Conservation (phyloP, 2,329 filamentous ascomycete genomes). For the Taxawa tesnikishii region DNA sequence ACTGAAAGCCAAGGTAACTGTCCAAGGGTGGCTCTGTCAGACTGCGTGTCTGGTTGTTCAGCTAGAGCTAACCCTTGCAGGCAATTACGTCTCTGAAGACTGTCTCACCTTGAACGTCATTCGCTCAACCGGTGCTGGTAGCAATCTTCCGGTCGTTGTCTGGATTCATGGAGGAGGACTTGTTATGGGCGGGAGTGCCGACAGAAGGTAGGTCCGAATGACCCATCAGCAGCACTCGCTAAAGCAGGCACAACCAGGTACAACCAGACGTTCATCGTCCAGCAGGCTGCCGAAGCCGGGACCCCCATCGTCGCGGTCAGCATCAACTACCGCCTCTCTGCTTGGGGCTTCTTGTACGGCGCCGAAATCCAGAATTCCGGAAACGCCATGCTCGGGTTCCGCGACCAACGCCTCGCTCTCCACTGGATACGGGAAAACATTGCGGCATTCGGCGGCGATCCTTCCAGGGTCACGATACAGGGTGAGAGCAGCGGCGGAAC, state of each 20-base stretch:
- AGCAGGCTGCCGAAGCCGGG: conserved; percentile 12
- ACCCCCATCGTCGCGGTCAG: conserved; percentile 21
- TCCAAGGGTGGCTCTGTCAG: too few species aligned
- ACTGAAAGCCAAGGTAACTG: conserved; percentile 12
- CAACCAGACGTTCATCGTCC: conserved; percentile 17
- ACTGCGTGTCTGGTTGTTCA: conserved; percentile 18
- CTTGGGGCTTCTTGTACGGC: conserved; percentile 12
- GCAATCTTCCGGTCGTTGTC: conserved; percentile 12
- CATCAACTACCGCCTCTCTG: conserved; percentile 14
- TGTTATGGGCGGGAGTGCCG: conserved; percentile 9
- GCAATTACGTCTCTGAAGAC: conserved; percentile 15
- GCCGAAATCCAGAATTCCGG: conserved; percentile 13
- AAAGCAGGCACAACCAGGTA: conserved; percentile 10
- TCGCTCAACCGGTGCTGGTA: conserved; percentile 6
- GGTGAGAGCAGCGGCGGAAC: conserved; percentile 22
- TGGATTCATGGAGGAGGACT: conserved; percentile 16
- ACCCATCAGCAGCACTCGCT: conserved; percentile 10
- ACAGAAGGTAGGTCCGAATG: conserved; percentile 9
- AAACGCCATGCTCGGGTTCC: conserved; percentile 10
- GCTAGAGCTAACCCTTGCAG: too few species aligned
- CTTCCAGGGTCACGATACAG: conserved; percentile 13
- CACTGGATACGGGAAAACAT: conserved; percentile 15
- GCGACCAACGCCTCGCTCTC: conserved; percentile 8
- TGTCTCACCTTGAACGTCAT: conserved; percentile 15
- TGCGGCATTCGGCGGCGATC: conserved; percentile 16